Conservation (phyloP, 305 asterid species). For the Fraxinus dipetala region DNA sequence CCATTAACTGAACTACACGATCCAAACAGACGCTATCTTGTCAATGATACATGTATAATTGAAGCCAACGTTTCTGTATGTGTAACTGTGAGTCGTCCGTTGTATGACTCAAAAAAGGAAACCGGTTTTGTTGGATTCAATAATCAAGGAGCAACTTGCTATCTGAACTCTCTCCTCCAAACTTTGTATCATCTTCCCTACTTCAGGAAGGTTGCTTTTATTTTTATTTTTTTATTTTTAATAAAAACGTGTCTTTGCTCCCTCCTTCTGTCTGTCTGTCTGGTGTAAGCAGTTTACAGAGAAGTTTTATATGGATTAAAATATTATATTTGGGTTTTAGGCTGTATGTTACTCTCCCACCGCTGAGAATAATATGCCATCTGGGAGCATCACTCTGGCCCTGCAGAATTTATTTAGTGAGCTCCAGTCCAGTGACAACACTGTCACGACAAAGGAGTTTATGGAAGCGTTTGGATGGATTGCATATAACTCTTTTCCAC, state of each 20-base stretch:
- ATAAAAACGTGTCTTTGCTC: constrained; percentile 15
- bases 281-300: constrained; percentile 14
- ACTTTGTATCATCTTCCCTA: constrained; percentile 59
- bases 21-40: constrained; percentile 48
- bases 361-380: constrained; percentile 46
- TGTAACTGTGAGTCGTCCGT: constrained; percentile 39
- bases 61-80: constrained; percentile 55
- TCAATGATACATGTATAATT: constrained; percentile 46
- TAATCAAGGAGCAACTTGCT: constrained; percentile 69
- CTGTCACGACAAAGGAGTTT: constrained; percentile 55
- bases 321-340: constrained; percentile 35
- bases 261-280: background rate
- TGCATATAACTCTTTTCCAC: constrained; percentile 55
- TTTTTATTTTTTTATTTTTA: background rate
- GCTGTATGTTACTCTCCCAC: constrained; percentile 64
- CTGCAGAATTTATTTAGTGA: constrained; percentile 58
- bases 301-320: constrained; percentile 13
- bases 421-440: constrained; percentile 52
- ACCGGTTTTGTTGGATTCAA: constrained; percentile 63
- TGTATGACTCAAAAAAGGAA: constrained; percentile 56
- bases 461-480: constrained; percentile 71
- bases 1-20: constrained; percentile 48
- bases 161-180: constrained; percentile 66
- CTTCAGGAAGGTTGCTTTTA: constrained; percentile 48
- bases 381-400: constrained; percentile 59